Evolutionary conservation across 306 rosid genomes (phyloP), one percentile per base, ranked within the genome.

Genomic region (Cucurbita pepo): DNA sequence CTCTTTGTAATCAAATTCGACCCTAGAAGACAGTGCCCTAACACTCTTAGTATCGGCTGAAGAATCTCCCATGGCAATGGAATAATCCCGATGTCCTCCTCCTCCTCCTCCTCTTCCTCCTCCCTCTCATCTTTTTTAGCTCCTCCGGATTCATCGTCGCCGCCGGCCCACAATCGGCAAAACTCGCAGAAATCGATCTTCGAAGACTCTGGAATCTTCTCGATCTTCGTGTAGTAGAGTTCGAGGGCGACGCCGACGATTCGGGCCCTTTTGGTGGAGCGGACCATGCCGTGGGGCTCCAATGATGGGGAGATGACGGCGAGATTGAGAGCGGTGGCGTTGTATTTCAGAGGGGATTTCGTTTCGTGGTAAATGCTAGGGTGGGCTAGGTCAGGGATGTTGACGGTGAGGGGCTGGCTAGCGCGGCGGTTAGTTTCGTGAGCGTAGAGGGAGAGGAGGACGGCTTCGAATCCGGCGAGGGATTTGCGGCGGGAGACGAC

Each of bases 401-500:
- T 86, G 56, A 87, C 77, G 34, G 91, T 75, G 5, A 88, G 43
- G 2, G 96, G 69, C 4, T 88, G 85, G 52, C 88, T 84, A 0
- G 72, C 79, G 21, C 96, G 93, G 9, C 89, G 75, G 67, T 75
- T 74, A 11, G 96, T 87, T 57, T 93, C 96, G 73, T 83, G 82
- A 3, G 90, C 87, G 63, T 90, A 93, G 65, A 93, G 74, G 63
- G 96, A 86, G 4, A 93, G 41, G 62, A 93, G 88, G 4, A 90
- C 77, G 0, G 98, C 96, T 37, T 93, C 98, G 69, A 93, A 93
- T 0, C 96, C 91, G 5, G 91, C 89, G 6, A 88, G 91, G 19
- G 94, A 90, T 0, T 80, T 77, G 1, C 87, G 75, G 34, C 75
- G 81, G 0, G 84, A 34, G 12, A 86, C 61, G 15, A 86, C 58